Percentiles rank a stretch among this genome's conserved stretches.
These are phyloP conservation scores for Penicillium nordicum DNA, from an alignment of 2,329 filamentous ascomycete genomes.

Conservation along the genomic window DNA sequence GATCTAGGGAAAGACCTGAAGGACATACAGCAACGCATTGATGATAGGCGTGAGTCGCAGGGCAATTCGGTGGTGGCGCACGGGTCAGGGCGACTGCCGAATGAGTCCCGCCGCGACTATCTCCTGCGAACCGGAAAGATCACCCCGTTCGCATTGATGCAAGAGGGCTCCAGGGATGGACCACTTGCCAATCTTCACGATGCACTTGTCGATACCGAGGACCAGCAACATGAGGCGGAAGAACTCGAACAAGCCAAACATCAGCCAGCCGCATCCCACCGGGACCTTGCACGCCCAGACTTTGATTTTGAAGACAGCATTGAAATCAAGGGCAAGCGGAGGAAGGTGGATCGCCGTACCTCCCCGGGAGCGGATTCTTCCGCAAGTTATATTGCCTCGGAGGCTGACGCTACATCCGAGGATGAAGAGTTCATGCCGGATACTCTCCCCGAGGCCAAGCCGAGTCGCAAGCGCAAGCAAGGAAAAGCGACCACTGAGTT, in stretches of 20 bases:
- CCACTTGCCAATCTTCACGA: slow-evolving; percentile 69
- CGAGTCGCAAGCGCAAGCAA: slow-evolving; percentile 19
- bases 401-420: slow-evolving; percentile 29
- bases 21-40: slow-evolving; percentile 78
- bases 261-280: slow-evolving; percentile 60
- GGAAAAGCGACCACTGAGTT: slow-evolving; percentile 39
- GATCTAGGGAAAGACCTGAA: slow-evolving; percentile 68
- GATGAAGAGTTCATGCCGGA: slow-evolving; percentile 38
- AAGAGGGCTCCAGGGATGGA: slow-evolving; percentile 55
- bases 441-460: slow-evolving; percentile 21
- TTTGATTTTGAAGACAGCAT: slow-evolving; percentile 55
- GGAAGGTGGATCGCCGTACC: slow-evolving; percentile 26
- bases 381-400: slow-evolving; percentile 33
- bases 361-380: slow-evolving; percentile 29
- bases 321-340: slow-evolving; percentile 30
- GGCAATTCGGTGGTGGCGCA: slow-evolving; percentile 45
- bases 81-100: slow-evolving; percentile 58
- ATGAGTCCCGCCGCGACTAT: slow-evolving; percentile 82
- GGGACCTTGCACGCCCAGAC: slow-evolving; percentile 68
- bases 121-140: slow-evolving; percentile 96
- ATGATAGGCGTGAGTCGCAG: slow-evolving; percentile 63
- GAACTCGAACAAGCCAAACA: slow-evolving; percentile 42
- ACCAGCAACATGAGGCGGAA: slow-evolving; percentile 56
- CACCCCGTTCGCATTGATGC: slow-evolving; percentile 84
- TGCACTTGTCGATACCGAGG: slow-evolving; percentile 76